Evolutionary conservation across 768 basidiomycete species (phyloP).

Genomic region (Mrakia frigida): DNA sequence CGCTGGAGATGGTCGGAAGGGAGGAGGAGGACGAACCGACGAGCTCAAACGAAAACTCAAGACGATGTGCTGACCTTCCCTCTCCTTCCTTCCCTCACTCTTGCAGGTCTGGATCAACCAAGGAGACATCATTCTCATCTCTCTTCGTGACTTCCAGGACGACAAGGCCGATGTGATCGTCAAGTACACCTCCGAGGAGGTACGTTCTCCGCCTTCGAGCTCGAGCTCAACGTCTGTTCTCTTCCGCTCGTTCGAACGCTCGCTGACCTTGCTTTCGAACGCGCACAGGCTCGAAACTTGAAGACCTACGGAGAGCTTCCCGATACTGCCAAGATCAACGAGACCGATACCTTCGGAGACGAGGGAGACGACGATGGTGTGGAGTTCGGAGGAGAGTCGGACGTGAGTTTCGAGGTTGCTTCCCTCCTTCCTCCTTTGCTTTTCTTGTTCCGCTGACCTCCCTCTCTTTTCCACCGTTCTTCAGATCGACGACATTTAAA

Average conservation of each 20-base stretch:
- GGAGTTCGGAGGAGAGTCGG: conserved; percentile 34
- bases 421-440: not conserved
- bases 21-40: not conserved
- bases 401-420: not conserved
- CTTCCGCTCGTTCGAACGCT: conserved; percentile 40
- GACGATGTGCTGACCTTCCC: not conserved
- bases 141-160: conserved; percentile 97
- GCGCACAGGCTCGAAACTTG: conserved; percentile 52
- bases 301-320: conserved; percentile 98
- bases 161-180: conserved; percentile 99
- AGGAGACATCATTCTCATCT: conserved; percentile 90
- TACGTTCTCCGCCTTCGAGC: conserved; percentile 2
- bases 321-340: conserved; percentile 54
- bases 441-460: not conserved
- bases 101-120: conserved; percentile 96
- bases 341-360: conserved; percentile 76
- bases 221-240: conserved; percentile 42
- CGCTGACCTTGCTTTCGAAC: not conserved
- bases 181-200: conserved; percentile 93
- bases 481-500: no score
- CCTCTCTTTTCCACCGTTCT: no score
- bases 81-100: not conserved
- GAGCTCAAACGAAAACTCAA: not conserved
- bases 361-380: conserved; percentile 55
- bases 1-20: not conserved